A percentile compares a stretch with the other conserved stretches of the same genome.
Evolutionary conservation across 495 filamentous ascomycete genomes (phyloP).

Genomic region (Ascodesmis nigricans): DNA sequence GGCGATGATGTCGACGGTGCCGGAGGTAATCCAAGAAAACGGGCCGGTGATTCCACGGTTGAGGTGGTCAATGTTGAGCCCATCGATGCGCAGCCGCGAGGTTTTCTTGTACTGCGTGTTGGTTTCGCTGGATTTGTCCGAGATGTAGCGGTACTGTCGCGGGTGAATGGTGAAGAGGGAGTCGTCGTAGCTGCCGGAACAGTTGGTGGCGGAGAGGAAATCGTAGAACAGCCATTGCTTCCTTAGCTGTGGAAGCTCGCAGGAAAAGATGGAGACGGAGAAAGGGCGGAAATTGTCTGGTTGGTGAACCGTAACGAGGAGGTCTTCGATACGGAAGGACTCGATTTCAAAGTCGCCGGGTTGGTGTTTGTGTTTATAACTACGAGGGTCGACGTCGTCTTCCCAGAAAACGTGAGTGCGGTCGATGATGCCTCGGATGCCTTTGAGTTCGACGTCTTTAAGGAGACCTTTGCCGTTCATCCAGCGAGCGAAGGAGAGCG

Average conservation of each 20-base stretch:
- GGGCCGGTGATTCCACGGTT: conserved; percentile 86
- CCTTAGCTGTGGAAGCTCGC: conserved; percentile 73
- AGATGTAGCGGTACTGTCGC: conserved; percentile 54
- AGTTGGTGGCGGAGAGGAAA: conserved; percentile 80
- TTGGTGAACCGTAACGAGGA: conserved; percentile 81
- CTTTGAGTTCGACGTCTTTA: conserved; percentile 78
- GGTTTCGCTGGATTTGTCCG: conserved; percentile 28
- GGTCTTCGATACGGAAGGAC: conserved; percentile 82
- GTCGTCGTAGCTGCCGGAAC: conserved; percentile 88
- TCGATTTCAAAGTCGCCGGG: conserved; percentile 94
- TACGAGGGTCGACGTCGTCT: conserved; percentile 61
- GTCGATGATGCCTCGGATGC: conserved; percentile 89
- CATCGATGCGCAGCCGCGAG: conserved; percentile 72
- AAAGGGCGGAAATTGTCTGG: conserved; percentile 78
- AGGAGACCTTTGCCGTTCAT: conserved; percentile 88
- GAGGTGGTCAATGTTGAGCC: conserved; percentile 82
- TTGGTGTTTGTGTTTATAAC: conserved; percentile 64
- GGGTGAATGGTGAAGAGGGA: conserved; percentile 96
- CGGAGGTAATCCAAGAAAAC: conserved; percentile 93
- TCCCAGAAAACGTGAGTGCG: conserved; percentile 56
- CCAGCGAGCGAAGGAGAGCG: conserved; percentile 92
- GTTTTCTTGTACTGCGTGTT: conserved; percentile 72
- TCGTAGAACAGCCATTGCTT: conserved; percentile 98
- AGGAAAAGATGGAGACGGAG: conserved; percentile 82
- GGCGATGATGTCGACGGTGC: conserved; percentile 86